phyloP scores from a whole-genome alignment of 306 rosid genomes.

The Quercus dentata region DNA sequence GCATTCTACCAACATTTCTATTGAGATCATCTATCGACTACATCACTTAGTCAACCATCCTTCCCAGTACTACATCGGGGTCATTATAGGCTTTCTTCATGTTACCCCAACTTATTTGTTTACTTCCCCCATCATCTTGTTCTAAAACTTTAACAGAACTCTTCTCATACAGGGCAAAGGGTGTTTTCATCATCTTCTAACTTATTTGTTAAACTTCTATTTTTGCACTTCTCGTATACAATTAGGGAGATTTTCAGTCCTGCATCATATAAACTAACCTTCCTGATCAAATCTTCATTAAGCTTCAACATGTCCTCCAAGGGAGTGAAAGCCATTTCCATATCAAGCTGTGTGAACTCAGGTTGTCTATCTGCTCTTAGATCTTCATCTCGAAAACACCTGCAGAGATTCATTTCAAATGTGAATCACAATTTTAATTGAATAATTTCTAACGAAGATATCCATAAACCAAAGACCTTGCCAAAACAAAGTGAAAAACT shows the following conservation, averaged over 20 bases:
- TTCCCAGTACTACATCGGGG: background rate
- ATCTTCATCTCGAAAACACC: slow-evolving; percentile 99
- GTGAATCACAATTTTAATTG: background rate
- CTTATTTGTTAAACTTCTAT: background rate
- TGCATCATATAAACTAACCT: slow-evolving; percentile 45
- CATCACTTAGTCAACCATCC: background rate
- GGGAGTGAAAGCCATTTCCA: slow-evolving; percentile 94
- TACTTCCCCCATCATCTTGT: background rate
- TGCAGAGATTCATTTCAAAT: slow-evolving; percentile 23
- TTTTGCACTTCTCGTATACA: background rate
- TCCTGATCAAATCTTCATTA: slow-evolving; percentile 91
- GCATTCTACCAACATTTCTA: background rate
- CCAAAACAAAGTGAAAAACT: background rate
- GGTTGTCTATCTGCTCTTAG: slow-evolving; percentile 96
- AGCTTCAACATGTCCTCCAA: slow-evolving; percentile 82
- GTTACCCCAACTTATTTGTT: background rate
- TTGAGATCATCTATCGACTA: background rate
- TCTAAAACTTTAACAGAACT: background rate
- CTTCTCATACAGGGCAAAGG: background rate
- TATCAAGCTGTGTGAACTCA: slow-evolving; percentile 95
- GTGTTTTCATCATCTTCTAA: background rate
- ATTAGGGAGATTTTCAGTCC: background rate
- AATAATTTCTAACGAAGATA: background rate
- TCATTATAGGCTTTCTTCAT: background rate
- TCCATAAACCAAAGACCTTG: background rate